Base-by-base conservation (phyloP, 1,284 basidiomycete genomes). In the Cutaneotrichosporon sp. region DNA sequence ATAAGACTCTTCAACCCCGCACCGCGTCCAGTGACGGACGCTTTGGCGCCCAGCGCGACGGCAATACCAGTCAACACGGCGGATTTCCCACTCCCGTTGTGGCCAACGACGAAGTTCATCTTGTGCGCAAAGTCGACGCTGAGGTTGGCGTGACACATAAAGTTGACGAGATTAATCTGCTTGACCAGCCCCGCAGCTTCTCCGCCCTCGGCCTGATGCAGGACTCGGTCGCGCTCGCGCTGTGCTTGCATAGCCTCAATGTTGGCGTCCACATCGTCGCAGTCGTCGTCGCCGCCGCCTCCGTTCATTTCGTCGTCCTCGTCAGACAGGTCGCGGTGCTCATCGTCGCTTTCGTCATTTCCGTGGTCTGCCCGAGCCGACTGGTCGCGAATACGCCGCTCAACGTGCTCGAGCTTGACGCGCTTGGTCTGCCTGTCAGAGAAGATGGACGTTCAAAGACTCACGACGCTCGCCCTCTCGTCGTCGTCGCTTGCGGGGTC, bases 31-130 rank as follows among this genome's bases (percentile, higher is more conserved):
- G 96, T 98, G 0, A 86, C 82, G 22, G 76, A 82, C 2, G 93
- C 88, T 73, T 94, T 97, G 1, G 91, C 92, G 45, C 96, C 96
- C 0, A 99, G 80, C 3, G 90, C 93, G 17, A 98, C 82, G 1
- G 91, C 91, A 59, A 99, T 85, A 2, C 87, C 96, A 8, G 94
- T 92, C 33, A 98, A 80, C 37, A 97, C 85, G 1, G 96, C 93
- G 68, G 90, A 94, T 77, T 98, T 98, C 13, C 96, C 93, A 74
- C 74, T 76, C 39, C 80, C 80, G 64, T 81, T 82, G 79, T 71
- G 76, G 80, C 96, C 96, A 53, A 97, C 94, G 61, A 99, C 87
- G 69, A 98, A 97, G 76, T 98, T 97, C 69, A 97, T 87, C 71
- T 91, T 89, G 3, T 86, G 85, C 1, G 87, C 90, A 62, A 96